Percentiles rank a stretch among this genome's conserved stretches.
These are phyloP conservation scores for Mimosa pudica DNA, from an alignment of 306 rosid genomes.

Conservation along the genomic window DNA sequence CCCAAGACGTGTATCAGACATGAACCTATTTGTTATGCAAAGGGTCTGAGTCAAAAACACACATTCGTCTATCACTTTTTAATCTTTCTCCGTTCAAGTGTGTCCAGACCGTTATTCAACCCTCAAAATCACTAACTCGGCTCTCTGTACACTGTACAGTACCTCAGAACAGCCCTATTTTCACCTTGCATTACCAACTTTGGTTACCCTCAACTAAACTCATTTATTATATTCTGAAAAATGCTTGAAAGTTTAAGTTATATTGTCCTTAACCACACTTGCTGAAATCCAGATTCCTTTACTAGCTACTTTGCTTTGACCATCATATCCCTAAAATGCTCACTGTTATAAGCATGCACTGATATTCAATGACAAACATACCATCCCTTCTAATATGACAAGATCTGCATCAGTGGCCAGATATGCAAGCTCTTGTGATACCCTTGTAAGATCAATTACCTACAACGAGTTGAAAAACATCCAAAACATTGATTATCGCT, in stretches of 20 bases:
- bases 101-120: too few species aligned
- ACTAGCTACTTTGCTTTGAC: not conserved
- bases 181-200: not conserved
- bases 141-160: not conserved
- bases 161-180: too few species aligned
- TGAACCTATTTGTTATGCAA: too few species aligned
- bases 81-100: too few species aligned
- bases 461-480: slow-evolving; percentile 35
- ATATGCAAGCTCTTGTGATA: slow-evolving; percentile 78
- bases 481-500: slow-evolving; percentile 17
- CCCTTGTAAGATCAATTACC: slow-evolving; percentile 82
- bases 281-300: slow-evolving; percentile 9
- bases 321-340: slow-evolving; percentile 4
- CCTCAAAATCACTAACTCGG: not conserved
- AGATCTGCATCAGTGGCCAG: slow-evolving; percentile 79
- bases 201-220: not conserved
- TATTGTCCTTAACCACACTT: not conserved
- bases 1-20: too few species aligned
- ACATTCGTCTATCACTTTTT: too few species aligned
- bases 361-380: slow-evolving; percentile 42
- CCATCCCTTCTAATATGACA: slow-evolving; percentile 94
- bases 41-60: too few species aligned
- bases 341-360: not conserved
- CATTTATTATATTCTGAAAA: not conserved
- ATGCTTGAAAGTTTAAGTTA: not conserved